Percentiles rank a stretch among this genome's conserved stretches.
Conservation (phyloP, 129 eudicot genomes). For the Chrysanthemum makinoi region DNA sequence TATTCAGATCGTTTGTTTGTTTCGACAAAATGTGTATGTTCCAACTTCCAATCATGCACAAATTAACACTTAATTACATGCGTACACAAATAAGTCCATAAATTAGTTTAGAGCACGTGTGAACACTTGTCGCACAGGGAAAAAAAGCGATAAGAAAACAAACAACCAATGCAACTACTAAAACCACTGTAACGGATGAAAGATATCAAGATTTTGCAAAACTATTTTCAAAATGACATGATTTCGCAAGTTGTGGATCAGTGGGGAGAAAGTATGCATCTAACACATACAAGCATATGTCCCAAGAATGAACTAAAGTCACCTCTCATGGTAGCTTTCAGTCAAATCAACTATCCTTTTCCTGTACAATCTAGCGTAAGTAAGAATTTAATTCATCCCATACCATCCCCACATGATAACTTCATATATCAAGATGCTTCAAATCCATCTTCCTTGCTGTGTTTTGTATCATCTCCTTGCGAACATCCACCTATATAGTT, state of each 20-base stretch:
- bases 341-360: background rate
- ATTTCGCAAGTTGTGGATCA: background rate
- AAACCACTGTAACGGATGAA: background rate
- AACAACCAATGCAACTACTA: too few species aligned
- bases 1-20: too few species aligned
- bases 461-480: slow-evolving; percentile 71
- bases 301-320: slow-evolving; percentile 5
- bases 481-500: slow-evolving; percentile 64
- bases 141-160: too few species aligned
- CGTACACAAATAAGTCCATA: too few species aligned
- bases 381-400: background rate
- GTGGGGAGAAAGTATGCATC: slow-evolving; percentile 14
- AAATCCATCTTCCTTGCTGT: slow-evolving; percentile 58
- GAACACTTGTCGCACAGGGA: too few species aligned
- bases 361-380: slow-evolving; percentile 25
- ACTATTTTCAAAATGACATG: background rate
- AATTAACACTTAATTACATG: too few species aligned
- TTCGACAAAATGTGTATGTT: too few species aligned
- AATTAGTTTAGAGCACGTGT: too few species aligned
- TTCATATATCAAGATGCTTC: slow-evolving; percentile 73
- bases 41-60: too few species aligned
- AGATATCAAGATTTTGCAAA: background rate
- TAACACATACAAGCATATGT: slow-evolving; percentile 19
- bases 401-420: background rate
- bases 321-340: slow-evolving; percentile 15